Percentiles rank a stretch among this genome's conserved stretches.
Evolutionary conservation across 148 eudicot species (phyloP).

Genomic region (Limonium bicolor): DNA sequence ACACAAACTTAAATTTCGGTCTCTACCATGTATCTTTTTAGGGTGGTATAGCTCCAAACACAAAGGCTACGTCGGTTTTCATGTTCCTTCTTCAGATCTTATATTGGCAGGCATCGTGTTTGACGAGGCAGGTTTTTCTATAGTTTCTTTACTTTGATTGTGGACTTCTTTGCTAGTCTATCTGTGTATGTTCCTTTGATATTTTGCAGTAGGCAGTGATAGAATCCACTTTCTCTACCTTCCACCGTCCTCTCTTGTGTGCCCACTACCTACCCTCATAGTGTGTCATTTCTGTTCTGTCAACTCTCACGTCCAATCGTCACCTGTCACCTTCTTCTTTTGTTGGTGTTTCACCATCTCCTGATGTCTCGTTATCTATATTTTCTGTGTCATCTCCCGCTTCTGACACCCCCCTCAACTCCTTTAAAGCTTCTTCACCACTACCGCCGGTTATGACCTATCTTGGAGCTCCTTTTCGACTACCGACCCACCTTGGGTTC

Average conservation of each 20-base stretch:
- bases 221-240: too few species aligned
- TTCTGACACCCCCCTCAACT: not conserved
- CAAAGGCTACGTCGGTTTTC: constrained; percentile 1
- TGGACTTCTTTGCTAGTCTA: too few species aligned
- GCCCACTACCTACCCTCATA: not conserved
- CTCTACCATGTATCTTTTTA: constrained; percentile 3
- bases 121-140: constrained; percentile 1
- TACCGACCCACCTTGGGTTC: not conserved
- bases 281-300: too few species aligned
- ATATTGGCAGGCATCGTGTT: constrained; percentile 1
- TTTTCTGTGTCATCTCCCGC: not conserved
- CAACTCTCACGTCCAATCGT: not conserved
- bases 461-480: not conserved
- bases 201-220: too few species aligned
- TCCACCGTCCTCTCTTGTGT: too few species aligned
- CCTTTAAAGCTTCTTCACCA: not conserved
- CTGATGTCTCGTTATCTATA: not conserved
- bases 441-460: not conserved
- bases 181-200: too few species aligned
- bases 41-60: constrained; percentile 5
- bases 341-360: not conserved
- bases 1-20: not conserved
- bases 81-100: not conserved
- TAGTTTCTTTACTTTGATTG: too few species aligned
- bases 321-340: not conserved